Base-by-base conservation (phyloP, 148 eudicot species). In the Vaccinium darrowii region DNA sequence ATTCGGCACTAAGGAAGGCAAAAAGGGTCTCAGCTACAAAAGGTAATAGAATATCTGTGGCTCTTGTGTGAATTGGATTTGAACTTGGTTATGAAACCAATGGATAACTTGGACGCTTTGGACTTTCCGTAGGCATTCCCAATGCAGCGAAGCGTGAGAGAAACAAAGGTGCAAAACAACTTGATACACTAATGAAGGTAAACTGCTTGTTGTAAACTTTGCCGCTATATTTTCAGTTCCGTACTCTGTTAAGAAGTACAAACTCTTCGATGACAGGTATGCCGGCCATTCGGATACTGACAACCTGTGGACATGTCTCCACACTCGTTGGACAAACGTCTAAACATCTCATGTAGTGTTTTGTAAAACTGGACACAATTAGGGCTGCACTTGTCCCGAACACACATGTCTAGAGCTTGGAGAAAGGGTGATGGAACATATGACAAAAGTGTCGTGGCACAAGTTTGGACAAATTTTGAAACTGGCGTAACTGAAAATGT, bases 131-230 rank as follows among this genome's bases (percentile, higher is more conserved):
- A 97, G 99, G 99, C 76, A 97, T 97, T 89, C 92, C 98, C 23
- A 97, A 97, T 86, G 87, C 86, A 84, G 99, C 99, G 50, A 95
- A 97, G 82, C 95, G 99, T 36, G 99, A 95, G 90, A 94, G 95
- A 89, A 97, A 97, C 81, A 94, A 81, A 92, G 98, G 98, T 57
- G 99, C 99, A 79, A 97, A 95, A 81, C 99, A 97, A 83, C 96
- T 97, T 92, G 98, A 97, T 92, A 94, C 98, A 0, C 86, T 95
- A 54, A 97, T 97, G 99, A 97, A 97, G 92, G 99, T 92, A 88
- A 88, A 76, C 57, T 89, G 21, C 58, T 43, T 47, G 50, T 43
- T 67, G 65, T 33, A 33, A 74, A 84, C 69, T 82, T 21, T 78
- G 52, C 25, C 18, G 30, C 19, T 75, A 83, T 21, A 8, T 77